Evolutionary conservation across 495 filamentous ascomycete genomes (phyloP), one percentile per base, ranked within the genome.

Genomic region (Neurospora intermedia): DNA sequence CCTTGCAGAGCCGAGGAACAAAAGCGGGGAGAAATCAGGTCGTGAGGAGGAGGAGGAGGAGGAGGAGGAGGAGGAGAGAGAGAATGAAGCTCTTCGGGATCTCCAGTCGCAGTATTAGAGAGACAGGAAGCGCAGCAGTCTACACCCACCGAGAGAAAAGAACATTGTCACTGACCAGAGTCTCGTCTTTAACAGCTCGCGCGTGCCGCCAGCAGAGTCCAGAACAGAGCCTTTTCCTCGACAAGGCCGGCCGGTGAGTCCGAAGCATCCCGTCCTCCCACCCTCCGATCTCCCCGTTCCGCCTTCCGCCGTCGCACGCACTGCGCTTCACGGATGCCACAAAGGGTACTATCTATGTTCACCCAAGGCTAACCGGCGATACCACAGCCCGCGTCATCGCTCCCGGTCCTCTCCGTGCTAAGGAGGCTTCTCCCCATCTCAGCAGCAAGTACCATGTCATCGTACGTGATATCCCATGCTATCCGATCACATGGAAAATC

Each of bases 381-480:
- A 18, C 71, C 70, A 43, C 74, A 82, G 83, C 86, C 81, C 83
- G 91, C 79, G 93, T 99, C 78, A 94, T 95, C 81, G 88, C 91
- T 74, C 93, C 89, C 83, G 87, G 90, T 75, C 93, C 92, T 69
- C 85, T 98, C 77, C 92, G 94, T 78, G 96, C 94, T 43, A 96
- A 95, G 85, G 95, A 97, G 84, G 93, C 94, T 71, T 91, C 91
- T 71, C 89, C 92, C 41, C 91, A 93, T 78, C 86, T 97, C 75
- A 91, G 89, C 81, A 88, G 87, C 80, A 94, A 96, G 82, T 97
- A 97, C 83, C 92, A 94, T 41, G 91, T 98, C 74, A 91, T 98
- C 83, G 93, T 96, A 91, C 81, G 93, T 88, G 23, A 74, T 78
- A 41, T 46, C 23, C 62, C 18, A 43, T 41, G n/a, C 75, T 79